Evolutionary conservation across 148 eudicot species (phyloP).

Genomic region (Cornus florida): DNA sequence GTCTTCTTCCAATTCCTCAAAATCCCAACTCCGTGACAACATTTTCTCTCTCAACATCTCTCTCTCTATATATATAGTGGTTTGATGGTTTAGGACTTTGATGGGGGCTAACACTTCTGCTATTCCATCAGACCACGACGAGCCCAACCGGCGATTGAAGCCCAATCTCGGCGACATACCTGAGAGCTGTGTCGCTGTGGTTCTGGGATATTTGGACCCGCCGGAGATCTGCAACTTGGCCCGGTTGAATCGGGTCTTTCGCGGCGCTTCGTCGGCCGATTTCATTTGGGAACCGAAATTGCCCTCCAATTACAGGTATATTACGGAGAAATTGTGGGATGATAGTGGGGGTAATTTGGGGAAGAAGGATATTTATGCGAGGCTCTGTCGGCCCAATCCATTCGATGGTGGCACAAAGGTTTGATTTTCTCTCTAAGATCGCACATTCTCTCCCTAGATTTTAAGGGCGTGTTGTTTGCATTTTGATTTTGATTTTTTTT

Average conservation of each 20-base stretch:
- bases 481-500: not conserved
- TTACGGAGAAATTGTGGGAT: slow-evolving; percentile 31
- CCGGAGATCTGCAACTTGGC: slow-evolving; percentile 82
- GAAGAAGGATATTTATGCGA: slow-evolving; percentile 72
- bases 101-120: slow-evolving; percentile 31
- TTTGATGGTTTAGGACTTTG: not conserved
- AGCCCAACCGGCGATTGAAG: slow-evolving; percentile 9
- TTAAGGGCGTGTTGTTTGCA: not conserved
- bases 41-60: not conserved
- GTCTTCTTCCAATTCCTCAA: not conserved
- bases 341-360: slow-evolving; percentile 11
- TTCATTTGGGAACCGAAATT: slow-evolving; percentile 79
- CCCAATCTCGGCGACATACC: slow-evolving; percentile 73
- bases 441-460: not conserved
- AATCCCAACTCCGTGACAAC: not conserved
- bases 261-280: slow-evolving; percentile 80
- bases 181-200: slow-evolving; percentile 73
- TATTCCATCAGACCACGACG: slow-evolving; percentile 8
- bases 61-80: not conserved
- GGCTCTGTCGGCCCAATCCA: slow-evolving; percentile 46
- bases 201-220: slow-evolving; percentile 67
- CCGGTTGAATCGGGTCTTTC: slow-evolving; percentile 60
- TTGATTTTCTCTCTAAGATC: not conserved
- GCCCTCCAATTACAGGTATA: slow-evolving; percentile 57
- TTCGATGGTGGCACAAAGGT: slow-evolving; percentile 85